Evolutionary conservation across 2,329 filamentous ascomycete species (phyloP).

Genomic region (Stenocarpella maydis): DNA sequence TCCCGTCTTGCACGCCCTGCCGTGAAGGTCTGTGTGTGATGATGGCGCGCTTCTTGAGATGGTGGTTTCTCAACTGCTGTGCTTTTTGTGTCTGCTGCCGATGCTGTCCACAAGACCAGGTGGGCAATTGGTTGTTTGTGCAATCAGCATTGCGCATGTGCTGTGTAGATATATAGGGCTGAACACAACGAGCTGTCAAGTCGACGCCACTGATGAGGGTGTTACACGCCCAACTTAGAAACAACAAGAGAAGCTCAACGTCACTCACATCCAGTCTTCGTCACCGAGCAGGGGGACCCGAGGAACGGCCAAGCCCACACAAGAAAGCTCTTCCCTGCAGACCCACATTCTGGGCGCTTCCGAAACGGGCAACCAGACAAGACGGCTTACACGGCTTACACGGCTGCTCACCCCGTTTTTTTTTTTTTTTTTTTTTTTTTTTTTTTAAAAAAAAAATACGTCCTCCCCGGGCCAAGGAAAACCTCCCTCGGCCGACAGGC

Average conservation of each 20-base stretch:
- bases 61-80: not conserved
- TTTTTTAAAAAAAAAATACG: no score
- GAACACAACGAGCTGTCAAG: no score
- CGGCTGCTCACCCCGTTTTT: no score
- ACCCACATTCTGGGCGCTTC: not conserved
- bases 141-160: no score
- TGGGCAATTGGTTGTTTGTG: not conserved
- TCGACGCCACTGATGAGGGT: no score
- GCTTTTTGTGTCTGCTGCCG: not conserved
- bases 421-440: no score
- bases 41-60: slow-evolving; percentile 3
- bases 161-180: no score
- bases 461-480: slow-evolving; percentile 1
- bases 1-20: slow-evolving; percentile 7
- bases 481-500: not conserved
- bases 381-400: no score
- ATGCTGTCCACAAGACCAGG: no score
- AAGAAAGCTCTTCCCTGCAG: slow-evolving; percentile 18
- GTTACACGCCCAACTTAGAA: no score
- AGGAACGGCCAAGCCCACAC: slow-evolving; percentile 1
- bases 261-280: not conserved
- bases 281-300: not conserved
- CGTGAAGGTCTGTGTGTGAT: slow-evolving; percentile 5
- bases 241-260: not conserved
- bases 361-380: slow-evolving; percentile 5